A percentile compares a stretch with the other conserved stretches of the same genome.
phyloP scores from a whole-genome alignment of 139 green algal genomes.

The Tetraselmis chui region DNA sequence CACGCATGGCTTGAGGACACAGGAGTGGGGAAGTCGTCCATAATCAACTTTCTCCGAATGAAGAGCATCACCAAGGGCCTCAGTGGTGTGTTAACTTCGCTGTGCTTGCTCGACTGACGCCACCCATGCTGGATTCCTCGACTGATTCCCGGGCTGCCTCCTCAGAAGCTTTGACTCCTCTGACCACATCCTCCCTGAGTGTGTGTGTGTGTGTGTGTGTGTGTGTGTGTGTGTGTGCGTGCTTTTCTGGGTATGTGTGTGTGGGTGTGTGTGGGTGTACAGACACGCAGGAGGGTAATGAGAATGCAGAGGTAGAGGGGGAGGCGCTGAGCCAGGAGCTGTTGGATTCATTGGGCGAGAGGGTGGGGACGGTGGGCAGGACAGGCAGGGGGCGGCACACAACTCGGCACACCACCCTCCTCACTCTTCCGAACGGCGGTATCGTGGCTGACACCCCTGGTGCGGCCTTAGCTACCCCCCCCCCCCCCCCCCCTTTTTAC shows the following conservation, averaged over 20 bases:
- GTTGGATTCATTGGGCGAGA: not conserved
- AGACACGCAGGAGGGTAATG: not conserved
- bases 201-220: no score
- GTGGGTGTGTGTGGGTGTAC: not conserved
- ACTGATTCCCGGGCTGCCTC: no score
- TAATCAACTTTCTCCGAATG: slow-evolving; percentile 77
- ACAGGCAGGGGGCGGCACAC: slow-evolving; percentile 87
- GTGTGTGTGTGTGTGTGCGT: no score
- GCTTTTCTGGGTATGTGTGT: no score
- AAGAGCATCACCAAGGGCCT: not conserved
- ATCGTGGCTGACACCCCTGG: slow-evolving; percentile 86
- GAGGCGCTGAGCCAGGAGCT: not conserved
- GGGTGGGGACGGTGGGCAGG: slow-evolving; percentile 1
- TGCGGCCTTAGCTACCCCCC: no score
- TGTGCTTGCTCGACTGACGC: no score
- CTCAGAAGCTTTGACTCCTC: no score
- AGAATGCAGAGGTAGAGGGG: not conserved
- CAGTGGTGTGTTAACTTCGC: no score
- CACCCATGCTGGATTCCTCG: not conserved
- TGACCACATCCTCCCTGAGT: no score
- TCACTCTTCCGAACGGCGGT: slow-evolving; percentile 64
- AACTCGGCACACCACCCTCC: slow-evolving; percentile 74
- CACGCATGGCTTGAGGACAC: no score
- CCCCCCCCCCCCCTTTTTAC: no score
- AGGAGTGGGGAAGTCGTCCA: slow-evolving; percentile 84